These are phyloP conservation scores for Fragaria ananassa DNA, from an alignment of 306 rosid species.

Conservation along the genomic window DNA sequence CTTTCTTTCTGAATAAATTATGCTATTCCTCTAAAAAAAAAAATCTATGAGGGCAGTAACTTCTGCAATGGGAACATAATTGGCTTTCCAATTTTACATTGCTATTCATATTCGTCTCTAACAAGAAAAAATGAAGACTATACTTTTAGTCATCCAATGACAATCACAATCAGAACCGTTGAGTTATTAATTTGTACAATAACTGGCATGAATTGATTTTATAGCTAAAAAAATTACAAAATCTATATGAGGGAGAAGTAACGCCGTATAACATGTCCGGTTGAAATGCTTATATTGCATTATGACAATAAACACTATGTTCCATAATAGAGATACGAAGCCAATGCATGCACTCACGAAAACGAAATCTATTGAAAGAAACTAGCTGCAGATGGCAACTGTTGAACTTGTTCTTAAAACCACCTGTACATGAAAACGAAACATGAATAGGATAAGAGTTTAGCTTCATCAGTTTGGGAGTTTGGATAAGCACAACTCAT, in stretches of 20 bases:
- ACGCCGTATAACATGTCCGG: no score
- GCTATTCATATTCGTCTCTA: neutral
- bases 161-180: no score
- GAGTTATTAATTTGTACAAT: neutral
- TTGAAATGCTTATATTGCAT: no score
- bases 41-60: no score
- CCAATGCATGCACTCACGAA: neutral
- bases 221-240: no score
- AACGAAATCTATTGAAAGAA: neutral
- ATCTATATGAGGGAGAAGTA: no score
- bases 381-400: neutral
- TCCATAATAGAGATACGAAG: neutral
- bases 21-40: no score
- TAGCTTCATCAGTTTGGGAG: neutral
- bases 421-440: neutral
- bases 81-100: neutral
- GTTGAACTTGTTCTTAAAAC: neutral
- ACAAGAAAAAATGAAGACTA: neutral
- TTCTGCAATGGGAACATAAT: no score
- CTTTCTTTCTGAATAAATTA: no score
- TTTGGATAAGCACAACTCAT: neutral
- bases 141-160: neutral
- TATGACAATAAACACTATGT: neutral
- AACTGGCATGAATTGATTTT: neutral
- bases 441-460: neutral